These are phyloP conservation scores for Yamadazyma oceani DNA, from an alignment of 1,139 yeast genomes.

Conservation along the genomic window DNA sequence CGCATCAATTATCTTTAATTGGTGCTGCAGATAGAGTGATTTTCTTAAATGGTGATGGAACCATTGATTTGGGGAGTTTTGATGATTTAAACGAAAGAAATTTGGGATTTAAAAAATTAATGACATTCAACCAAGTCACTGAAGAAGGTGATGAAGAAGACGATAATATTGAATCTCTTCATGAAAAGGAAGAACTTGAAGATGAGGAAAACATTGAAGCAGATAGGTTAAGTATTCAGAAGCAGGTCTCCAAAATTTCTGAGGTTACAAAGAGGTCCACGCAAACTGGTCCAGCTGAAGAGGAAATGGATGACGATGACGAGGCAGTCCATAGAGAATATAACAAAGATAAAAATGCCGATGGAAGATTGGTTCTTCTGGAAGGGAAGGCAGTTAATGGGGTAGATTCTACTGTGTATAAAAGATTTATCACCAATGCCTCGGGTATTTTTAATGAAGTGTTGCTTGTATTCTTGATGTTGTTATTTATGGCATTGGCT, in stretches of 20 bases:
- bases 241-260: slow-evolving; percentile 13
- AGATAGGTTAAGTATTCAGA: slow-evolving; percentile 16
- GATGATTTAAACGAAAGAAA: slow-evolving; percentile 35
- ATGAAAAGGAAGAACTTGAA: slow-evolving; percentile 18
- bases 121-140: slow-evolving; percentile 20
- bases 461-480: slow-evolving; percentile 11
- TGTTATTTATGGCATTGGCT: slow-evolving; percentile 33
- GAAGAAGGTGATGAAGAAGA: slow-evolving; percentile 22
- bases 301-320: slow-evolving; percentile 18
- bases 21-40: slow-evolving; percentile 41
- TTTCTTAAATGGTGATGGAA: slow-evolving; percentile 42
- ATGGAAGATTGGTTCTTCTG: slow-evolving; percentile 32
- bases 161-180: slow-evolving; percentile 21
- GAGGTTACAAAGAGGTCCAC: slow-evolving; percentile 4
- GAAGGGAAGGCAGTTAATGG: slow-evolving; percentile 43
- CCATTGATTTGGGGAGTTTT: slow-evolving; percentile 35
- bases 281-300: too few species aligned
- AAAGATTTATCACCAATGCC: slow-evolving; percentile 55
- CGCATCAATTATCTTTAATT: slow-evolving; percentile 47
- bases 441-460: slow-evolving; percentile 43
- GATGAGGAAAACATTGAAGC: slow-evolving; percentile 20
- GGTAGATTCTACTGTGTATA: slow-evolving; percentile 27
- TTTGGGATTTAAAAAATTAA: slow-evolving; percentile 18
- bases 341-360: slow-evolving; percentile 17
- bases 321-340: slow-evolving; percentile 18